phyloP scores from a whole-genome alignment of 768 basidiomycete genomes.

The Kwoniella bestiolae region DNA sequence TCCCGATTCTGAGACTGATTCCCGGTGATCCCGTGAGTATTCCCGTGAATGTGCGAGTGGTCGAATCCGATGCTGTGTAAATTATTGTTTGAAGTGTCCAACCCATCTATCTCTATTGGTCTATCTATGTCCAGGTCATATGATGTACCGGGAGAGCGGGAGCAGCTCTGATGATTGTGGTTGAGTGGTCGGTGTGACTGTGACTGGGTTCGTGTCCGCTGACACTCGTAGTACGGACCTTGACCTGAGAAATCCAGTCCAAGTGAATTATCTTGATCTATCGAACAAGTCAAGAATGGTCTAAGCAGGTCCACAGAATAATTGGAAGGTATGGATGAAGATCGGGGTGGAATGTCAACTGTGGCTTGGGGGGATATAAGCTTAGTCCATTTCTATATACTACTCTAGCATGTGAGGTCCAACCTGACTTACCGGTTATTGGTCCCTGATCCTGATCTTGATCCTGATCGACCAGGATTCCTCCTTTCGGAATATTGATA shows the following conservation, averaged over 20 bases:
- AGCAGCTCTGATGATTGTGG: too few relatives aligned
- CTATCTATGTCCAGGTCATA: background rate
- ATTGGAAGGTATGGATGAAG: background rate
- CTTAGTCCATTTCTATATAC: background rate
- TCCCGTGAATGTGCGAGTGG: too few relatives aligned
- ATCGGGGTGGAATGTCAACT: background rate
- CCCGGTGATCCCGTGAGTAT: background rate
- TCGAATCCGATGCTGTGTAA: too few relatives aligned
- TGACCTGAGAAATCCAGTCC: conserved; percentile 3
- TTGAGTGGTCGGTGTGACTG: too few relatives aligned
- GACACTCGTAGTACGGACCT: too few relatives aligned
- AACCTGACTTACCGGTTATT: conserved; percentile 5
- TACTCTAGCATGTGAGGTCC: background rate
- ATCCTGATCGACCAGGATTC: background rate
- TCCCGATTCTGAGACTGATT: background rate
- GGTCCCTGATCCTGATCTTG: background rate
- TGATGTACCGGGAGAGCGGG: too few relatives aligned
- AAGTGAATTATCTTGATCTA: conserved; percentile 5
- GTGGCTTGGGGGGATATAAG: conserved; percentile 8
- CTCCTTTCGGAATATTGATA: background rate
- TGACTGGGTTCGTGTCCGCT: background rate
- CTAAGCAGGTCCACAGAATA: background rate
- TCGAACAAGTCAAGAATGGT: conserved; percentile 13
- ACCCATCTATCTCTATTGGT: background rate
- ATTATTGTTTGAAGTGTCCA: too few relatives aligned